Percentiles rank a stretch among this genome's conserved stretches.
Conservation (phyloP, 208 protist genomes). For the Balamuthia mandrillaris region DNA sequence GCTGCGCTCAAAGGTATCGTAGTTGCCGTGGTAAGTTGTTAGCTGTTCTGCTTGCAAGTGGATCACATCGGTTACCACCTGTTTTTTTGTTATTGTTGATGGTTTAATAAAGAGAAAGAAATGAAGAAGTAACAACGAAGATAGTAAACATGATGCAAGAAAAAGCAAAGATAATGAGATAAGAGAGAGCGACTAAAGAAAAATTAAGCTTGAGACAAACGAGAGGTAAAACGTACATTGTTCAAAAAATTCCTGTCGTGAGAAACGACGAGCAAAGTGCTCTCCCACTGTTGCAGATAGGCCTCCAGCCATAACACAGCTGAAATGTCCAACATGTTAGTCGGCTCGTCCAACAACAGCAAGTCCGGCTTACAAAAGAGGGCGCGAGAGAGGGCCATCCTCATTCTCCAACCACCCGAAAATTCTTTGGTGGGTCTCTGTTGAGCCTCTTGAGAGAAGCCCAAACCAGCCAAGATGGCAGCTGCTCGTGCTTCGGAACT, state of each 20-base stretch:
- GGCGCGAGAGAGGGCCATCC: slow-evolving; percentile 85
- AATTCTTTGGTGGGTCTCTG: slow-evolving; percentile 57
- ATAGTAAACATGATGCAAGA: too few species aligned
- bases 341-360: slow-evolving; percentile 77
- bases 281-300: slow-evolving; percentile 87
- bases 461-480: slow-evolving; percentile 85
- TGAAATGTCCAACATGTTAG: slow-evolving; percentile 91
- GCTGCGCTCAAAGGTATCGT: slow-evolving; percentile 35
- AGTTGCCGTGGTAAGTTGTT: slow-evolving; percentile 66
- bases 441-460: slow-evolving; percentile 74
- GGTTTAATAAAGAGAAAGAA: not conserved
- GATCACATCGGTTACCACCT: slow-evolving; percentile 89
- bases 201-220: too few species aligned
- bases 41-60: slow-evolving; percentile 82
- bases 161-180: too few species aligned
- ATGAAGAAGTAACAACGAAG: not conserved
- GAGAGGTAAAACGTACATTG: slow-evolving; percentile 67
- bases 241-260: slow-evolving; percentile 95
- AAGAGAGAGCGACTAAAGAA: too few species aligned
- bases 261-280: slow-evolving; percentile 90
- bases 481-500: slow-evolving; percentile 60
- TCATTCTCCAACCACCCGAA: slow-evolving; percentile 96
- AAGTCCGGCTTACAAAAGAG: slow-evolving; percentile 38
- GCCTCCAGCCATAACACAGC: slow-evolving; percentile 94
- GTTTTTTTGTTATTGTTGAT: too few species aligned